Percentiles rank a stretch among this genome's conserved stretches.
These are phyloP conservation scores for Eucalyptus regnans DNA, from an alignment of 345 rosid species.

Conservation along the genomic window DNA sequence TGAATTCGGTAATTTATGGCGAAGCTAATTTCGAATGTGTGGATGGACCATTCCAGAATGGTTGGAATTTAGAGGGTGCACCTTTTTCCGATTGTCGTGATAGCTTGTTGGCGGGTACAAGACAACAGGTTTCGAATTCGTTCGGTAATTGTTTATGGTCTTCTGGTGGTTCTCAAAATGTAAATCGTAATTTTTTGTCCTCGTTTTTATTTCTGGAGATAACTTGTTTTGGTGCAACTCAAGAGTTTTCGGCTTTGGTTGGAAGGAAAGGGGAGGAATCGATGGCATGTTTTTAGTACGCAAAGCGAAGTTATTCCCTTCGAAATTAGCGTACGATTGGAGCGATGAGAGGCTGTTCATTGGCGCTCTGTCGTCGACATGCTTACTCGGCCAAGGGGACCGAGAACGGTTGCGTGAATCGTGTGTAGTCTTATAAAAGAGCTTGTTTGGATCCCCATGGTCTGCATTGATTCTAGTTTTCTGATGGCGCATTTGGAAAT, in stretches of 20 bases:
- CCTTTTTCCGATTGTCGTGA: neutral
- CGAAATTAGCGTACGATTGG: neutral
- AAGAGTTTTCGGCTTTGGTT: neutral
- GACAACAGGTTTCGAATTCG: conserved; percentile 10
- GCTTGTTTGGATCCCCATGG: neutral
- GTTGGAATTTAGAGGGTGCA: neutral
- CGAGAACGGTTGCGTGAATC: neutral
- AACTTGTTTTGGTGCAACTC: neutral
- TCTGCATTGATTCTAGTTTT: neutral
- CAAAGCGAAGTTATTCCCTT: neutral
- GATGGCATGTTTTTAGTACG: neutral
- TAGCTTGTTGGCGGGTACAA: neutral
- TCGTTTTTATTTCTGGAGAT: neutral
- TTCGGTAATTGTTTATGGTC: conserved; percentile 4
- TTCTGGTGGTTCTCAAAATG: conserved; percentile 2
- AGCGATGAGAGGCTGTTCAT: neutral
- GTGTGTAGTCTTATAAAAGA: neutral
- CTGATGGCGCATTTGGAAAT: neutral
- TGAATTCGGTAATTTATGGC: neutral
- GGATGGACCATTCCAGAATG: neutral
- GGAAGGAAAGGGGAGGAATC: neutral
- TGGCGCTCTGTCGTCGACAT: neutral
- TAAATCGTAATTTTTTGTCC: conserved; percentile 18
- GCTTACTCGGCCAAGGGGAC: neutral
- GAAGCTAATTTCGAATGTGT: neutral